Conservation (phyloP, 305 asterid species). For the Fraxinus ornus region DNA sequence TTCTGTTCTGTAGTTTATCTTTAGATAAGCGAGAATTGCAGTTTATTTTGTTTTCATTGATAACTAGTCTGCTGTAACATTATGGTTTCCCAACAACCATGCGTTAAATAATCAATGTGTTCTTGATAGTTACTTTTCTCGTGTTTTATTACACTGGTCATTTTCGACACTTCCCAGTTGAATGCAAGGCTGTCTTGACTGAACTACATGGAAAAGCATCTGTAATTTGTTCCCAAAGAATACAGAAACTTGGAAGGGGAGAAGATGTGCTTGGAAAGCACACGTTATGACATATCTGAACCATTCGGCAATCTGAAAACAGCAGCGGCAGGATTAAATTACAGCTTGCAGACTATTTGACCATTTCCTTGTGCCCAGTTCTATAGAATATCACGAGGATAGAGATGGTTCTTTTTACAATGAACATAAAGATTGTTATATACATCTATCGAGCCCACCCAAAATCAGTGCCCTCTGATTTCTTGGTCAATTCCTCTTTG, state of each 20-base stretch:
- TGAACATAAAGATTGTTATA: constrained; percentile 46
- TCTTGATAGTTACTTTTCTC: background rate
- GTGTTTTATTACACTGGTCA: constrained; percentile 44
- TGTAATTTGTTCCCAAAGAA: constrained; percentile 53
- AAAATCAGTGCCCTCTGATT: constrained; percentile 64
- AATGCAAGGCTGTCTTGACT: constrained; percentile 59
- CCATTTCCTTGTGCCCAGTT: constrained; percentile 49
- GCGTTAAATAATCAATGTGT: background rate
- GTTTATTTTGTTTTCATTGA: background rate
- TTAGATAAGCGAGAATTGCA: background rate
- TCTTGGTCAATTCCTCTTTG: constrained; percentile 73
- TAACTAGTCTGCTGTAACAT: background rate
- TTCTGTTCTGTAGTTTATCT: background rate
- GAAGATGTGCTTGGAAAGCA: constrained; percentile 60
- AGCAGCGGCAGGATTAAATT: constrained; percentile 54
- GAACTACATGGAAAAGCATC: constrained; percentile 69
- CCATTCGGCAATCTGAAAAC: constrained; percentile 56
- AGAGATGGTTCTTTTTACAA: constrained; percentile 59
- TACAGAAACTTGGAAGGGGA: constrained; percentile 64
- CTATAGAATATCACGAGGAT: constrained; percentile 57
- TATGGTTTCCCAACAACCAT: background rate
- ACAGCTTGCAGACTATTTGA: constrained; percentile 53
- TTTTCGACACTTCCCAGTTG: constrained; percentile 55
- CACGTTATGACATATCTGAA: constrained; percentile 44
- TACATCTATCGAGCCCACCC: constrained; percentile 53